Conservation (phyloP, 805 yeast species). For the Kluyveromyces nonfermentans region DNA sequence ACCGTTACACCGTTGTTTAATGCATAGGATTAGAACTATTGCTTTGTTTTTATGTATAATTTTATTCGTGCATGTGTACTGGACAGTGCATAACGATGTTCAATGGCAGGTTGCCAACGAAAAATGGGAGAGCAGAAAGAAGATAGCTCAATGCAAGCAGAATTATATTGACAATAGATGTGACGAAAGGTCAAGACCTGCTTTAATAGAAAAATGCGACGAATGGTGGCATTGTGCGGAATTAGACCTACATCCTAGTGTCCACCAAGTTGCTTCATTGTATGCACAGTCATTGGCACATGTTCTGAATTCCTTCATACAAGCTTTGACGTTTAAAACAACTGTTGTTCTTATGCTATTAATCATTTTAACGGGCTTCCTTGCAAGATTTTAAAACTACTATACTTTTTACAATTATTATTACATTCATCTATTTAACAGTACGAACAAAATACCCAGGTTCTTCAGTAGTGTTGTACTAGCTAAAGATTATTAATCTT, state of each 20-base stretch:
- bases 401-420: too few relatives aligned
- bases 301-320: constrained; percentile 65
- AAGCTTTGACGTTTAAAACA: constrained; percentile 28
- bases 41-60: not conserved
- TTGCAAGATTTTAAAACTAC: not conserved
- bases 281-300: constrained; percentile 81
- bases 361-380: not conserved
- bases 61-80: not conserved
- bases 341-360: not conserved
- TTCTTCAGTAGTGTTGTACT: too few relatives aligned
- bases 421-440: too few relatives aligned
- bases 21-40: not conserved
- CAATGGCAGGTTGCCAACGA: constrained; percentile 51
- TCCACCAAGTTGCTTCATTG: constrained; percentile 56
- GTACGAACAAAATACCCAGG: too few relatives aligned
- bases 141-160: constrained; percentile 57
- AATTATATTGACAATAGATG: constrained; percentile 71
- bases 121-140: constrained; percentile 48
- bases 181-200: constrained; percentile 54
- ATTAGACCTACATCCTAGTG: constrained; percentile 50
- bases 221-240: constrained; percentile 74
- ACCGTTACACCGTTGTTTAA: not conserved
- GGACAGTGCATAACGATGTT: constrained; percentile 51
- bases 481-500: too few relatives aligned
- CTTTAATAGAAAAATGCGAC: constrained; percentile 57